Evolutionary conservation across 1,284 basidiomycete species (phyloP).

Genomic region (Leccinum colubrinum): DNA sequence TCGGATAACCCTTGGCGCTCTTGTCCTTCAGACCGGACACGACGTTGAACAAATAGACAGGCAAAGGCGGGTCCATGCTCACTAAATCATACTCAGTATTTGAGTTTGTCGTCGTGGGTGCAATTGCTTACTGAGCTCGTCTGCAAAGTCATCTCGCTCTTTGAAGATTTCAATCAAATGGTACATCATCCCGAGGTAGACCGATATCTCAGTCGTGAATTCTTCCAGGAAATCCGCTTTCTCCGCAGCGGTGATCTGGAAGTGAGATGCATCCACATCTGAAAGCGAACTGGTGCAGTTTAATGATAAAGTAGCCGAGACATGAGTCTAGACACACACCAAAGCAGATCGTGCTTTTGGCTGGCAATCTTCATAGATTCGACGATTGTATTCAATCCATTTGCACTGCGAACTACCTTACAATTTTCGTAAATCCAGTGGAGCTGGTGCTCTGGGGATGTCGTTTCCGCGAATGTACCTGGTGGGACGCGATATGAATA

Average conservation of each 20-base stretch:
- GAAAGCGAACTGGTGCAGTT: constrained; percentile 55
- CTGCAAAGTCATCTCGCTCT: constrained; percentile 89
- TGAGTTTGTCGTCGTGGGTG: constrained; percentile 10
- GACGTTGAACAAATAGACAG: constrained; percentile 89
- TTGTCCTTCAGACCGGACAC: constrained; percentile 91
- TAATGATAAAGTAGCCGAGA: constrained; percentile 2
- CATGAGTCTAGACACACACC: constrained; percentile 41
- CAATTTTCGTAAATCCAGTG: constrained; percentile 97
- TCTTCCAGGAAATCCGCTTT: constrained; percentile 82
- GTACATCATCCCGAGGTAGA: constrained; percentile 91
- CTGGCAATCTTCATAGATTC: constrained; percentile 90
- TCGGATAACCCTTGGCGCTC: constrained; percentile 92
- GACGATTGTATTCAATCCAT: constrained; percentile 83
- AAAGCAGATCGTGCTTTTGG: constrained; percentile 83
- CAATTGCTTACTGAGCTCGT: constrained; percentile 81
- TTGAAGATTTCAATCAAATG: constrained; percentile 92
- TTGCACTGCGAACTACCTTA: constrained; percentile 79
- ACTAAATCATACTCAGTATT: constrained; percentile 49
- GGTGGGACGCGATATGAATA: constrained; percentile 22
- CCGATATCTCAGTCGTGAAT: constrained; percentile 86
- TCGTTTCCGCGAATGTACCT: constrained; percentile 93
- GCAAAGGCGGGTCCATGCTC: constrained; percentile 92
- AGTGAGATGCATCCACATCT: constrained; percentile 66
- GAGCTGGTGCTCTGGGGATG: constrained; percentile 90
- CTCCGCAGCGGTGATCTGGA: constrained; percentile 67